Evolutionary conservation across 2,329 filamentous ascomycete species (phyloP).

Genomic region (Xylariales sp.): DNA sequence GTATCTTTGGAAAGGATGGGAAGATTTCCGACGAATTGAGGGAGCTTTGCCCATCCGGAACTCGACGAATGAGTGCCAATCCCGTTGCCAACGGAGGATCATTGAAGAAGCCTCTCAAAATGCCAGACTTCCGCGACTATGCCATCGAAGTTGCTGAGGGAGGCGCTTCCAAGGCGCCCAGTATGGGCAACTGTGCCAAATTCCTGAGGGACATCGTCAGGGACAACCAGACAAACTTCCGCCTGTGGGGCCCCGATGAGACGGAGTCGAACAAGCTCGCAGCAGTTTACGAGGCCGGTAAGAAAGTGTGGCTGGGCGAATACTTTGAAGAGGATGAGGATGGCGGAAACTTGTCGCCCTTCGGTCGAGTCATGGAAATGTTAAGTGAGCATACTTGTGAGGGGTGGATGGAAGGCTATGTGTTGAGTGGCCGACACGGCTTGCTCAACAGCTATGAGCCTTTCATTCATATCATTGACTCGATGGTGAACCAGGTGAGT

Average conservation of each 20-base stretch:
- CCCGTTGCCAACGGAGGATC: constrained; percentile 69
- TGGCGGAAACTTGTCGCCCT: constrained; percentile 65
- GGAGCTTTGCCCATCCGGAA: constrained; percentile 59
- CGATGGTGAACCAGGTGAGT: constrained; percentile 70
- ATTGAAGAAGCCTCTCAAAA: constrained; percentile 59
- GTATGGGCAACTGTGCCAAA: constrained; percentile 65
- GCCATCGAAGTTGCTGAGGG: constrained; percentile 57
- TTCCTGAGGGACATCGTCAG: constrained; percentile 66
- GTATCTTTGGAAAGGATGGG: constrained; percentile 62
- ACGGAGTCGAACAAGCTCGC: constrained; percentile 76
- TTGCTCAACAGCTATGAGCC: constrained; percentile 78
- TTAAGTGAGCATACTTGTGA: constrained; percentile 77
- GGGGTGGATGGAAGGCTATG: constrained; percentile 76
- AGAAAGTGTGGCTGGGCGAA: constrained; percentile 78
- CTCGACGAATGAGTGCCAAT: constrained; percentile 71
- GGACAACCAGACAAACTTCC: constrained; percentile 63
- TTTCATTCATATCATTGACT: constrained; percentile 79
- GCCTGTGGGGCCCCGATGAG: constrained; percentile 75
- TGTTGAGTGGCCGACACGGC: constrained; percentile 70
- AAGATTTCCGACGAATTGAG: constrained; percentile 58
- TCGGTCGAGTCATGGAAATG: constrained; percentile 77
- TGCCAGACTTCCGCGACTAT: constrained; percentile 69
- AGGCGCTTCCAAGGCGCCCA: constrained; percentile 51
- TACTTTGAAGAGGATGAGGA: constrained; percentile 73
- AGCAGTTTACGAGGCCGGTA: constrained; percentile 65